These are phyloP conservation scores for Neolentinus lepideus DNA, from an alignment of 1,284 basidiomycete species.

Conservation along the genomic window DNA sequence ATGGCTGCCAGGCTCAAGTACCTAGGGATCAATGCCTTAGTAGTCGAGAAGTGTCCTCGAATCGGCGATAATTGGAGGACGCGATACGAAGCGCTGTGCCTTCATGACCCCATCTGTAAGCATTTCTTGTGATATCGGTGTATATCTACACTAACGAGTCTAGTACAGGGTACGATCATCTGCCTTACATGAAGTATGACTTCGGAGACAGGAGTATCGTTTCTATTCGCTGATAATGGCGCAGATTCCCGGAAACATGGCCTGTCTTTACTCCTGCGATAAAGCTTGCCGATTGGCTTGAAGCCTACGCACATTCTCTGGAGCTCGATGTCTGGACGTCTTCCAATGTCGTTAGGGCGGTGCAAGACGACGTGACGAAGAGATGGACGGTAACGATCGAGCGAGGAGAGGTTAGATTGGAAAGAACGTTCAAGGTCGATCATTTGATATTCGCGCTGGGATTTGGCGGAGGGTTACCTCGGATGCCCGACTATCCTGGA, in stretches of 20 bases:
- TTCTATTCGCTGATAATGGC: not conserved
- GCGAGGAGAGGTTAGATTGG: slow-evolving; percentile 28
- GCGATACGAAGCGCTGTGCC: slow-evolving; percentile 15
- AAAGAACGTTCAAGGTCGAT: slow-evolving; percentile 43
- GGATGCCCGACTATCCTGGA: slow-evolving; percentile 41
- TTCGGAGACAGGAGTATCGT: slow-evolving; percentile 8
- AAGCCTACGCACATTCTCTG: slow-evolving; percentile 55
- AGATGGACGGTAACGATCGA: slow-evolving; percentile 50
- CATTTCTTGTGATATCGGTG: not conserved
- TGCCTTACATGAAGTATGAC: slow-evolving; percentile 47
- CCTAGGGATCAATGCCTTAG: slow-evolving; percentile 34
- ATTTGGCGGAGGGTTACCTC: slow-evolving; percentile 42
- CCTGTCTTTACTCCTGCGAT: slow-evolving; percentile 52
- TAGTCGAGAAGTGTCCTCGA: slow-evolving; percentile 38
- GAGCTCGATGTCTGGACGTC: slow-evolving; percentile 65
- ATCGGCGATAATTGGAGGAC: slow-evolving; percentile 45
- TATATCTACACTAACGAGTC: not conserved
- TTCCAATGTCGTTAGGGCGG: slow-evolving; percentile 35
- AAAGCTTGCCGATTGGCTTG: slow-evolving; percentile 64
- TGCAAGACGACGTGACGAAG: slow-evolving; percentile 36
- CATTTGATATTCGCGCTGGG: slow-evolving; percentile 61
- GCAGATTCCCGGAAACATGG: slow-evolving; percentile 53
- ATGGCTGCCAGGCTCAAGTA: slow-evolving; percentile 42
- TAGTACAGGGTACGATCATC: slow-evolving; percentile 26
- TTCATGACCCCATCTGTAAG: slow-evolving; percentile 1